Percentiles rank a stretch among this genome's conserved stretches.
Conservation (phyloP, 306 rosid species). For the Prunus salicina region DNA sequence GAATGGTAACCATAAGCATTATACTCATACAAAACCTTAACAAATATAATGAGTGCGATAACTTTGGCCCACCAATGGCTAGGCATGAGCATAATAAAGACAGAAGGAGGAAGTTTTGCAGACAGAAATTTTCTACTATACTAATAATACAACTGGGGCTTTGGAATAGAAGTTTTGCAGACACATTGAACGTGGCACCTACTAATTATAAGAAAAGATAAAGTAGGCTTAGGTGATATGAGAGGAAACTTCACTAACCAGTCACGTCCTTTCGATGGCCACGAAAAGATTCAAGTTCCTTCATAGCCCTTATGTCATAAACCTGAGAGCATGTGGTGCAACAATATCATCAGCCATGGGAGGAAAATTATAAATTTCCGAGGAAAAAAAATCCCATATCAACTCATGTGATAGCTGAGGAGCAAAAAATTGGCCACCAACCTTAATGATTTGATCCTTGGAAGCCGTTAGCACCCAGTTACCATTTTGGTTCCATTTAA, state of each 20-base stretch:
- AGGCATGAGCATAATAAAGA: background rate
- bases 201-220: background rate
- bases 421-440: slow-evolving; percentile 21
- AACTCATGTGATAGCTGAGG: background rate
- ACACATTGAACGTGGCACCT: background rate
- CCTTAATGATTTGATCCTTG: slow-evolving; percentile 92
- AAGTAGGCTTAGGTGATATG: background rate
- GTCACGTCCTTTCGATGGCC: slow-evolving; percentile 98
- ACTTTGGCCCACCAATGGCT: background rate
- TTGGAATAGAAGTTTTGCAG: too few relatives aligned
- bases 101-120: background rate
- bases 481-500: slow-evolving; percentile 93
- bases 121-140: background rate
- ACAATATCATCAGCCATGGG: slow-evolving; percentile 2
- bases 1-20: slow-evolving; percentile 22
- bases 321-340: slow-evolving; percentile 52
- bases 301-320: slow-evolving; percentile 96
- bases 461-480: slow-evolving; percentile 90
- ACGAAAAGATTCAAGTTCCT: slow-evolving; percentile 97
- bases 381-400: background rate
- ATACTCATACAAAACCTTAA: slow-evolving; percentile 10
- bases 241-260: slow-evolving; percentile 44
- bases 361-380: background rate
- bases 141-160: background rate
- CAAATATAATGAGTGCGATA: background rate